These are phyloP conservation scores for Prunus persica DNA, from an alignment of 306 rosid species.

Conservation along the genomic window Prunus_persica_NCBIv2 NC_034015.1:16684501-16685000, in stretches of 20 bases:
- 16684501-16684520: constrained; percentile 62
- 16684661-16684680: constrained; percentile 89
- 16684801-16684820: constrained; percentile 72
- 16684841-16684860: constrained; percentile 18
- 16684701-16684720: constrained; percentile 44
- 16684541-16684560: constrained; percentile 58
- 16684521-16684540: constrained; percentile 56
- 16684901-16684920: constrained; percentile 23
- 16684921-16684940: constrained; percentile 23
- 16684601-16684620: constrained; percentile 74
- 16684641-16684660: constrained; percentile 63
- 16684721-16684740: constrained; percentile 63
- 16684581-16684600: constrained; percentile 76
- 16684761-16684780: constrained; percentile 67
- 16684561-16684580: constrained; percentile 51
- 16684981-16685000: constrained; percentile 16
- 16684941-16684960: constrained; percentile 23
- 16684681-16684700: constrained; percentile 67
- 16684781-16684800: constrained; percentile 76
- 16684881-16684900: constrained; percentile 3
- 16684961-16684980: constrained; percentile 16
- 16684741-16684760: constrained; percentile 56
- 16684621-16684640: constrained; percentile 86
- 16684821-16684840: constrained; percentile 22
- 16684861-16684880: constrained; percentile 1